These are phyloP conservation scores for Xylariomycetidae sp. DNA, from an alignment of 2,329 filamentous ascomycete species.

Conservation along the genomic window DNA sequence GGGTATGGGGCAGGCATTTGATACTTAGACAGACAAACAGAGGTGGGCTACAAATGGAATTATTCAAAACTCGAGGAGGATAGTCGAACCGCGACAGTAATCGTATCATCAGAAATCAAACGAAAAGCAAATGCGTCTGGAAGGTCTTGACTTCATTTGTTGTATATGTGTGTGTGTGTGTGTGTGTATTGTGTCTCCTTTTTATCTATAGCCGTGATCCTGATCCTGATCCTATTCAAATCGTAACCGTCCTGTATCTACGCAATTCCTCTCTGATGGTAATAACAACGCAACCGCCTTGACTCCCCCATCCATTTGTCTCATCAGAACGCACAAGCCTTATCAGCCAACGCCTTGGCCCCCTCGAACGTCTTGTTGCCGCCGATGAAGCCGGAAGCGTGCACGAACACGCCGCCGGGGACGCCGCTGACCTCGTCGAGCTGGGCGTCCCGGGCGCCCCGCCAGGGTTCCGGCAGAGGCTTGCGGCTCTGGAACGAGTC, in stretches of 20 bases:
- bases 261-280: background rate
- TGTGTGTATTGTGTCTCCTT: background rate
- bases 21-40: too few species aligned
- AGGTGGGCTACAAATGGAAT: too few species aligned
- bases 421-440: slow-evolving; percentile 69
- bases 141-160: too few species aligned
- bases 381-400: slow-evolving; percentile 93
- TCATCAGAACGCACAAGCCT: slow-evolving; percentile 52
- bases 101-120: too few species aligned
- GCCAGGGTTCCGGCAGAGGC: slow-evolving; percentile 85
- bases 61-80: too few species aligned
- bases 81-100: too few species aligned
- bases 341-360: slow-evolving; percentile 77
- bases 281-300: too few species aligned
- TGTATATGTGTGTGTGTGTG: background rate
- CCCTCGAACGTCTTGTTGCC: slow-evolving; percentile 91
- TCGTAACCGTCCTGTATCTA: background rate
- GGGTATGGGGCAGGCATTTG: too few species aligned
- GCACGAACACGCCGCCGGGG: slow-evolving; percentile 81
- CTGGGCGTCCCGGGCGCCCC: slow-evolving; percentile 82
- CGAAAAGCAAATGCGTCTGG: too few species aligned
- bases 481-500: slow-evolving; percentile 91
- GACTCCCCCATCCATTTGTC: background rate
- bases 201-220: background rate
- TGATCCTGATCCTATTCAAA: too few species aligned